These are phyloP conservation scores for Penicillium taxi DNA, from an alignment of 495 filamentous ascomycete species.

Conservation along the genomic window DNA sequence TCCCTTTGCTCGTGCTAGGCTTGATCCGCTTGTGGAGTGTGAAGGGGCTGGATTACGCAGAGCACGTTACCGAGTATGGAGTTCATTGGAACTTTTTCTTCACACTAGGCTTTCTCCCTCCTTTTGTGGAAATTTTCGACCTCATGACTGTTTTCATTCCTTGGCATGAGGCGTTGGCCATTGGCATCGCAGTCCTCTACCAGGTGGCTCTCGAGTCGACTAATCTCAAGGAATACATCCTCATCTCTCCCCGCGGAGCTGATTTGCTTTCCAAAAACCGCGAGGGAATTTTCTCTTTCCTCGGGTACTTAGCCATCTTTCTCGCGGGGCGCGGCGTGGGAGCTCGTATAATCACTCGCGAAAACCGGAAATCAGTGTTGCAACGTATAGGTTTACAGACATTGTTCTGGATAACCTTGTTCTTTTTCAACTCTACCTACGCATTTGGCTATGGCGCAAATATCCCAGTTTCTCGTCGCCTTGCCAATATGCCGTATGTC, in stretches of 20 bases:
- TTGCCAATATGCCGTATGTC: conserved; percentile 91
- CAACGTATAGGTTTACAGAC: conserved; percentile 52
- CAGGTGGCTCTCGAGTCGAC: conserved; percentile 70
- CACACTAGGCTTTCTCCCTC: conserved; percentile 80
- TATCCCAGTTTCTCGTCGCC: conserved; percentile 70
- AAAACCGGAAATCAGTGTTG: conserved; percentile 47
- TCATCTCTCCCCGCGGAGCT: conserved; percentile 66
- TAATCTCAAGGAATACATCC: conserved; percentile 69
- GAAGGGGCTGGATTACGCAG: conserved; percentile 90
- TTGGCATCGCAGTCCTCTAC: conserved; percentile 58
- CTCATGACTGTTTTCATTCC: conserved; percentile 49
- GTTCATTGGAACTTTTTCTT: conserved; percentile 99
- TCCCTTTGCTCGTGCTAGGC: conserved; percentile 76
- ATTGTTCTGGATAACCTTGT: conserved; percentile 58
- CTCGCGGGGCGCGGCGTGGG: conserved; percentile 79
- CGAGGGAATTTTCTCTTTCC: conserved; percentile 88
- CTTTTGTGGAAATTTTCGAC: conserved; percentile 83
- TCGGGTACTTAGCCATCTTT: conserved; percentile 92
- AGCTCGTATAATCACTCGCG: conserved; percentile 64
- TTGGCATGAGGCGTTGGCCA: conserved; percentile 63
- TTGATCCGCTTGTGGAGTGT: conserved; percentile 76
- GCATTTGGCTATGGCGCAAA: conserved; percentile 54
- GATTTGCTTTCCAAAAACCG: conserved; percentile 80
- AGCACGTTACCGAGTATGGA: conserved; percentile 96
- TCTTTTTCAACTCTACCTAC: conserved; percentile 56